Conservation (phyloP, 2,329 filamentous ascomycete species). For the Didymellaceae sp. region DNA sequence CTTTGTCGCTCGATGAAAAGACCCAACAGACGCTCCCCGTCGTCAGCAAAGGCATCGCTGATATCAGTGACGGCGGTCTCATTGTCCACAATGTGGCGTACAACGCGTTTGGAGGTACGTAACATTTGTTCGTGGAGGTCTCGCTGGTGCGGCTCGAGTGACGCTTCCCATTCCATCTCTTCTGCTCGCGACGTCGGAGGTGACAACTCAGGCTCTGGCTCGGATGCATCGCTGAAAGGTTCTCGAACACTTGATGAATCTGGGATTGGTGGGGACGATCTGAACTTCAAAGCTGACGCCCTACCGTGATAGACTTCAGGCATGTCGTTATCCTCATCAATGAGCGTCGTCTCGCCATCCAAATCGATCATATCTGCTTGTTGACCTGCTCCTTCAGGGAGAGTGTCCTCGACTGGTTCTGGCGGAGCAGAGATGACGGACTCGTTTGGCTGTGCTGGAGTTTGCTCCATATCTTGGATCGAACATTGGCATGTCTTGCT, state of each 20-base stretch:
- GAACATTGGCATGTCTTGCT: background rate
- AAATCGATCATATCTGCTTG: background rate
- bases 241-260: slow-evolving; percentile 35
- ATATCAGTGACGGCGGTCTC: slow-evolving; percentile 54
- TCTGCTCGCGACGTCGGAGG: slow-evolving; percentile 34
- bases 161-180: slow-evolving; percentile 49
- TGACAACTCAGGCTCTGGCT: slow-evolving; percentile 24
- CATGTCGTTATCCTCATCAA: slow-evolving; percentile 3
- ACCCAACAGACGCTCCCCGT: slow-evolving; percentile 53
- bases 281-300: slow-evolving; percentile 20
- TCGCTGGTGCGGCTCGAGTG: slow-evolving; percentile 49
- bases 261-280: slow-evolving; percentile 32
- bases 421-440: slow-evolving; percentile 5
- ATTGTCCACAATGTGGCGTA: slow-evolving; percentile 55
- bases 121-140: slow-evolving; percentile 48
- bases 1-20: slow-evolving; percentile 51
- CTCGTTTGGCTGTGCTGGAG: slow-evolving; percentile 1
- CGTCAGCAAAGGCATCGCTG: slow-evolving; percentile 52
- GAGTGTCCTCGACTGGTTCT: slow-evolving; percentile 17
- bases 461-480: background rate
- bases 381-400: background rate
- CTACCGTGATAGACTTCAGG: background rate
- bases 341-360: slow-evolving; percentile 19
- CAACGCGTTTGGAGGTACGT: slow-evolving; percentile 52
- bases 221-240: slow-evolving; percentile 33